These are phyloP conservation scores for Naganishia onofrii DNA, from an alignment of 768 basidiomycete species.

Conservation along the genomic window DNA sequence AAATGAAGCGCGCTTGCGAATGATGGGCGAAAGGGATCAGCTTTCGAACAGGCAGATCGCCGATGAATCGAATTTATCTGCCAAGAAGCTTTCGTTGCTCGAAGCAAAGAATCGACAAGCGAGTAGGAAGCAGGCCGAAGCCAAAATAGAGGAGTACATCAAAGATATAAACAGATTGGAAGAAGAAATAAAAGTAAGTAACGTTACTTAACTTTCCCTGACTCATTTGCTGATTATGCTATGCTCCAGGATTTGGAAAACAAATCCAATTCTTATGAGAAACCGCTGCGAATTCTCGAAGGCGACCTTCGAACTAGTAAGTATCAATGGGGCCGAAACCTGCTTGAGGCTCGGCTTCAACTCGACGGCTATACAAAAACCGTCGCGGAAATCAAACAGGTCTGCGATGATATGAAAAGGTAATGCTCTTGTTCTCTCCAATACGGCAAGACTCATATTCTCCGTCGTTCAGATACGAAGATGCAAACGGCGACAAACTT, in stretches of 20 bases:
- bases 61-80: not conserved
- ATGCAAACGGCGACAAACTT: slow-evolving; percentile 63
- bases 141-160: slow-evolving; percentile 19
- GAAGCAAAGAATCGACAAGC: slow-evolving; percentile 16
- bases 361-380: not conserved
- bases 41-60: not conserved
- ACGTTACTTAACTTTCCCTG: too few relatives aligned
- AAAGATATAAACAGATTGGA: slow-evolving; percentile 1
- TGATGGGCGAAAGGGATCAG: slow-evolving; percentile 12
- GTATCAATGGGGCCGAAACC: not conserved
- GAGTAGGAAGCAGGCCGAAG: not conserved
- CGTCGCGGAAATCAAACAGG: slow-evolving; percentile 55
- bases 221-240: not conserved
- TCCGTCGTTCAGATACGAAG: slow-evolving; percentile 63
- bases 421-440: not conserved
- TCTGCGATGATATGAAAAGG: slow-evolving; percentile 67
- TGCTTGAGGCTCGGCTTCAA: not conserved
- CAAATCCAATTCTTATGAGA: not conserved
- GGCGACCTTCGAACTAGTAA: not conserved
- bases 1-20: slow-evolving; percentile 18
- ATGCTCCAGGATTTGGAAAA: not conserved
- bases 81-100: not conserved
- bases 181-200: slow-evolving; percentile 19
- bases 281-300: not conserved
- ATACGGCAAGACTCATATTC: not conserved